Percentiles rank a stretch among this genome's conserved stretches.
Evolutionary conservation across 805 yeast species (phyloP).

Genomic region (Monosporozyma yasuniensis): DNA sequence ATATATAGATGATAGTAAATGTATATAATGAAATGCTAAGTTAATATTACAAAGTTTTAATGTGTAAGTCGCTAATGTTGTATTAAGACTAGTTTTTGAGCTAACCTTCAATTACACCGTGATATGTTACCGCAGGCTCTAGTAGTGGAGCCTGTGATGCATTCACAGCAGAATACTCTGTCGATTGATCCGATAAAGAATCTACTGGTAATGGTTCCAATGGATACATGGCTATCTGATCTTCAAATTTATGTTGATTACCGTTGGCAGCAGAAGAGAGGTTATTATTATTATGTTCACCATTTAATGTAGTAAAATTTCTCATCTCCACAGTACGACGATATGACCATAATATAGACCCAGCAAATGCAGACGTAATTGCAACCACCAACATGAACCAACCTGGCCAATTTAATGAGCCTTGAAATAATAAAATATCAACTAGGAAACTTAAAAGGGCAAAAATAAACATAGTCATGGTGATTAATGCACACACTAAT

Average conservation of each 20-base stretch:
- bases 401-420: constrained; percentile 71
- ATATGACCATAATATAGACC: constrained; percentile 61
- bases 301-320: constrained; percentile 14
- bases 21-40: background rate
- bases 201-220: background rate
- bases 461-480: constrained; percentile 61
- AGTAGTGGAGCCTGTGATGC: background rate
- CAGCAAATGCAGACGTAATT: constrained; percentile 51
- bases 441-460: constrained; percentile 69
- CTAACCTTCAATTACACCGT: background rate
- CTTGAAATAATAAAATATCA: constrained; percentile 70
- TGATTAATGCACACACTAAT: constrained; percentile 41
- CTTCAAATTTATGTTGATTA: background rate
- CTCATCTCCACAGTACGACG: constrained; percentile 48
- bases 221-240: background rate
- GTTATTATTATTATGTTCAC: background rate
- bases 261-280: background rate
- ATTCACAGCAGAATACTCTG: background rate
- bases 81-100: background rate
- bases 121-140: background rate
- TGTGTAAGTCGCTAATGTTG: too few species aligned
- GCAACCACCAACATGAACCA: constrained; percentile 75
- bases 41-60: background rate
- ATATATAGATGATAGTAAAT: background rate
- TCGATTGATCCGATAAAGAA: background rate